These are phyloP conservation scores for Citeromyces matritensis DNA, from an alignment of 805 yeast species.

Conservation along the genomic window DNA sequence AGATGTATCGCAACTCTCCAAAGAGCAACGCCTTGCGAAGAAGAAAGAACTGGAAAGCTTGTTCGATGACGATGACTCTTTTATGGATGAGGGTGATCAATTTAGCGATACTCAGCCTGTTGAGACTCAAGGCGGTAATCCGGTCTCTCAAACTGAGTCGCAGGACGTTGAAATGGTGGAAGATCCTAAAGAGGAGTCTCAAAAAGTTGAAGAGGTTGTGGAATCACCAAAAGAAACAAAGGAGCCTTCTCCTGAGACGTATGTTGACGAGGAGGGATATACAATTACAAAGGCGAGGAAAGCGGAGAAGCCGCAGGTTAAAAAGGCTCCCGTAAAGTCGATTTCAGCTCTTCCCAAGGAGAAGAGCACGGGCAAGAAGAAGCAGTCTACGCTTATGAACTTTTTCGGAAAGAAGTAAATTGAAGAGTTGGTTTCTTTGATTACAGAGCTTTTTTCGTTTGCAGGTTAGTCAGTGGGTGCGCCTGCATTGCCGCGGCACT, in stretches of 20 bases:
- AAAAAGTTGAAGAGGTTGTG: slow-evolving; percentile 3
- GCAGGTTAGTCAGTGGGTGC: too few relatives aligned
- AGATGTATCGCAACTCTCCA: slow-evolving; percentile 1
- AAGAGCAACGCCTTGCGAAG: slow-evolving; percentile 1
- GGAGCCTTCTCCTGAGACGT: slow-evolving; percentile 6
- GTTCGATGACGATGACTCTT: slow-evolving; percentile 2
- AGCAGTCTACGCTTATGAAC: slow-evolving; percentile 28
- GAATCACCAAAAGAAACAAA: slow-evolving; percentile 2
- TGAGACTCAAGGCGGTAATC: neutral
- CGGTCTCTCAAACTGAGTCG: neutral
- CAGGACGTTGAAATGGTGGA: neutral
- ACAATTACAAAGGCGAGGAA: slow-evolving; percentile 19
- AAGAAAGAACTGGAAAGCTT: slow-evolving; percentile 2
- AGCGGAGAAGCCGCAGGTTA: slow-evolving; percentile 5
- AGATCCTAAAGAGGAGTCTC: neutral
- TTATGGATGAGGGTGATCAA: slow-evolving; percentile 2
- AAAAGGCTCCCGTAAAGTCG: slow-evolving; percentile 1
- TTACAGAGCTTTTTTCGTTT: too few relatives aligned
- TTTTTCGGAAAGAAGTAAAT: slow-evolving; percentile 25
- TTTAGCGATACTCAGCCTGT: neutral
- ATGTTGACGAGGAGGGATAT: slow-evolving; percentile 37
- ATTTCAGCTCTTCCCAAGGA: neutral
- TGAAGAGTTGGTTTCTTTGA: too few relatives aligned
- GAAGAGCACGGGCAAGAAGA: slow-evolving; percentile 7
- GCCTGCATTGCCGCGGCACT: too few relatives aligned